phyloP scores from a whole-genome alignment of 2,329 filamentous ascomycete species.

The Pseudogymnoascus sp. region DNA sequence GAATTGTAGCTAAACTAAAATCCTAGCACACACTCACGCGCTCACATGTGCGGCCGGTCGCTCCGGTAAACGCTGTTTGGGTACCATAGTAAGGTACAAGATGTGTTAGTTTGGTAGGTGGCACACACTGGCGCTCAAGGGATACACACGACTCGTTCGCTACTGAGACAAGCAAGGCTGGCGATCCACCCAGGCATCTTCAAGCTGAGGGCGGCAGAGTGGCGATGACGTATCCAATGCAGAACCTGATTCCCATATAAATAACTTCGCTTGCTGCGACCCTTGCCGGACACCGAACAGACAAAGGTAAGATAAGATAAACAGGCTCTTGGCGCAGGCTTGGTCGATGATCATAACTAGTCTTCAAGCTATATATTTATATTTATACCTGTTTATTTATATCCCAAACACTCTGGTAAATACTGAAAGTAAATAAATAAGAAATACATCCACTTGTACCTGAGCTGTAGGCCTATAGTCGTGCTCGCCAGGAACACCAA shows the following conservation, averaged over 20 bases:
- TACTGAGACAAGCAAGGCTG: neutral
- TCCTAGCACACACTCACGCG: neutral
- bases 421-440: neutral
- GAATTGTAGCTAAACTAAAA: neutral
- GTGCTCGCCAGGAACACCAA: neutral
- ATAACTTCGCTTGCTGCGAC: neutral
- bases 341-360: neutral
- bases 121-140: neutral
- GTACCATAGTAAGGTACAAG: neutral
- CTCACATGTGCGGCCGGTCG: neutral
- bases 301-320: neutral
- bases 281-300: neutral
- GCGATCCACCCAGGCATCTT: neutral
- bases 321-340: neutral
- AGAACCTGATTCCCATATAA: slow-evolving; percentile 6
- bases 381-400: neutral
- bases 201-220: neutral
- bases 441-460: neutral
- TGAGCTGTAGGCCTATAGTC: neutral
- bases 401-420: neutral
- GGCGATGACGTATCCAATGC: neutral
- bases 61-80: neutral
- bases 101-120: neutral
- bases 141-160: neutral
- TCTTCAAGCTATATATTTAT: neutral